These are phyloP conservation scores for Zoysia matrella DNA, from an alignment of 202 grass and related monocot species.

Conservation along the genomic window DNA sequence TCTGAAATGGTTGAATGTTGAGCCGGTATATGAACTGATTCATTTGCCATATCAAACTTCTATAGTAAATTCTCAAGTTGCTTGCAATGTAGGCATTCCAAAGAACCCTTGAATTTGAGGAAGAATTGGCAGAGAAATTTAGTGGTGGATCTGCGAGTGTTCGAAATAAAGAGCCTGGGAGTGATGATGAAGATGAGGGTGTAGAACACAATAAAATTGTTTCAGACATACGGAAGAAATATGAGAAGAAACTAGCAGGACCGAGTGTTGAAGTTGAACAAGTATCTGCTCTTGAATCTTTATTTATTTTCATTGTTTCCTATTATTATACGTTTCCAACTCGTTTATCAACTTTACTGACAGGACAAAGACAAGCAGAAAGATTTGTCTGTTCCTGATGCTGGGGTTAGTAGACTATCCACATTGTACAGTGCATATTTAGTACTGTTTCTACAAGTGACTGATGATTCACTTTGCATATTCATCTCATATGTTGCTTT, in stretches of 20 bases:
- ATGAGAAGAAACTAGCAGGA: constrained; percentile 81
- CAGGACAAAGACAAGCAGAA: constrained; percentile 93
- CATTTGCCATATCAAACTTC: constrained; percentile 15
- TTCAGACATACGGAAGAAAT: constrained; percentile 95
- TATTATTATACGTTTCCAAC: constrained; percentile 28
- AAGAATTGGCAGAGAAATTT: constrained; percentile 98
- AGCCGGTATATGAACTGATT: constrained; percentile 15
- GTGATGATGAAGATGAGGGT: constrained; percentile 71
- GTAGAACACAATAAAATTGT: constrained; percentile 73
- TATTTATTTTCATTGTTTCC: not conserved
- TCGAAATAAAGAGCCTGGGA: constrained; percentile 68
- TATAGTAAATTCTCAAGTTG: constrained; percentile 20
- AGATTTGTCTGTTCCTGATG: constrained; percentile 81
- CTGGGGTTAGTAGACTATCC: constrained; percentile 80
- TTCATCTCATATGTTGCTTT: constrained; percentile 34
- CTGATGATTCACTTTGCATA: constrained; percentile 31
- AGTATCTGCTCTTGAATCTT: constrained; percentile 47
- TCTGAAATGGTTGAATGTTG: constrained; percentile 10
- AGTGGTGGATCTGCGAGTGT: constrained; percentile 72
- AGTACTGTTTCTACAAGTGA: constrained; percentile 24
- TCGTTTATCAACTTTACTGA: constrained; percentile 41
- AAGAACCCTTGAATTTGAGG: constrained; percentile 98
- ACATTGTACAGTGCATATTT: constrained; percentile 32
- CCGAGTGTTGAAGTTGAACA: constrained; percentile 54
- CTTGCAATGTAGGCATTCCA: constrained; percentile 74